phyloP scores from a whole-genome alignment of 2,329 filamentous ascomycete genomes.

The Coniochaeta prunicola region DNA sequence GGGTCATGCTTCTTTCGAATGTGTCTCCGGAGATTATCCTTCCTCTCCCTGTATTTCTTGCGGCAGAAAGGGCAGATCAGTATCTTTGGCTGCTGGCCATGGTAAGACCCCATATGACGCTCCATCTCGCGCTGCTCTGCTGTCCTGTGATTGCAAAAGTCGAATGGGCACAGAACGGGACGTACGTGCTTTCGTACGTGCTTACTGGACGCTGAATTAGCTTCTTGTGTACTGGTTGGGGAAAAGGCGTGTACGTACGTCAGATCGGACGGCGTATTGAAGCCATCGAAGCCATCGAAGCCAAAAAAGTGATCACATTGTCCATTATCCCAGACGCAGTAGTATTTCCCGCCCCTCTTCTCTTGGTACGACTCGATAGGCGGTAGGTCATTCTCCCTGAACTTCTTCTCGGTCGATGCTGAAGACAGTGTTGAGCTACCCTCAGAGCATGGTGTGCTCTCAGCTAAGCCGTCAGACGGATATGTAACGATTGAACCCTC shows the following conservation, averaged over 20 bases:
- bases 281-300: too few species aligned
- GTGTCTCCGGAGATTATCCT: background rate
- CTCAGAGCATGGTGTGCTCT: background rate
- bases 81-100: background rate
- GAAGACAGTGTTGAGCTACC: background rate
- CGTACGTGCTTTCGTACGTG: background rate
- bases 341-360: background rate
- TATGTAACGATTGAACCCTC: background rate
- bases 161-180: background rate
- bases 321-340: background rate
- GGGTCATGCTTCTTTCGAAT: background rate
- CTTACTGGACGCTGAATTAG: background rate
- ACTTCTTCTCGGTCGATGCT: background rate
- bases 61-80: background rate
- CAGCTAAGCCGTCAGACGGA: too few species aligned
- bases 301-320: background rate
- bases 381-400: background rate
- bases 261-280: background rate
- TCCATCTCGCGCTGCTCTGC: background rate
- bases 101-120: background rate
- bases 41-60: background rate
- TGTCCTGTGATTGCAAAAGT: too few species aligned
- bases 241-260: too few species aligned
- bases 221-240: background rate
- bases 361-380: background rate